Evolutionary conservation across 768 basidiomycete species (phyloP), one percentile per base, ranked within the genome.

Genomic region (Podaxis sp.): DNA sequence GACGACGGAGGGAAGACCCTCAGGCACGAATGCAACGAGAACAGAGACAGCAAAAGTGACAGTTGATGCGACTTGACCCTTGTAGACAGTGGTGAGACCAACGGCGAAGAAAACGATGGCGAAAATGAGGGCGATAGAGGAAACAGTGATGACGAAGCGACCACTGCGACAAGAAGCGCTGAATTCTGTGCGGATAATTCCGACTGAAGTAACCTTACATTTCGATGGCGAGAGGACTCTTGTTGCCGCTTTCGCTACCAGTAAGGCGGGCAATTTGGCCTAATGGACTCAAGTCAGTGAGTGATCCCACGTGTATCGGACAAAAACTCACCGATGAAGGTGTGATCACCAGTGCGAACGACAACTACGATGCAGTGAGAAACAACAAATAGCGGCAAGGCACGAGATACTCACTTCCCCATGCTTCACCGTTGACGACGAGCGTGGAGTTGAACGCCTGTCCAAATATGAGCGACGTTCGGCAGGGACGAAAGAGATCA

Each of bases 381-480:
- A 38, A 50, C 27, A 23, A 38, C 55, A 44, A 25, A 14, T 32
- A 3, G 23, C 42, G 3, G 7, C 36, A 5, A 23, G 44, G 46
- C 10, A 23, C 14, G 28, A 9, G 4, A 42, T n/a, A 75, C 82
- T 67, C 66, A 86, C 86, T 69, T 60, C 86, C 86, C 81, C 84
- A 88, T 61, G 74, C 87, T 76, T 89, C 86, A n/a, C 87, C 87
- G 65, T 87, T 88, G 61, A 89, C 83, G 10, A 87, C 72, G 10
- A 88, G 74, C 3, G 87, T 88, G 4, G 86, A 87, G 65, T 88
- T 88, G 72, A 88, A 89, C n/a, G 82, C 78, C 86, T 88, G 48
- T 2, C 35, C 28, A 27, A 52, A 57, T n/a, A 36, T 55, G 51
- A 25, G 32, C 25, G 63, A 54, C 27, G 28, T 27, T 25, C 36